Base-by-base conservation (phyloP, 2,329 filamentous ascomycete species). In the Tolypocladium tundrense region DNA sequence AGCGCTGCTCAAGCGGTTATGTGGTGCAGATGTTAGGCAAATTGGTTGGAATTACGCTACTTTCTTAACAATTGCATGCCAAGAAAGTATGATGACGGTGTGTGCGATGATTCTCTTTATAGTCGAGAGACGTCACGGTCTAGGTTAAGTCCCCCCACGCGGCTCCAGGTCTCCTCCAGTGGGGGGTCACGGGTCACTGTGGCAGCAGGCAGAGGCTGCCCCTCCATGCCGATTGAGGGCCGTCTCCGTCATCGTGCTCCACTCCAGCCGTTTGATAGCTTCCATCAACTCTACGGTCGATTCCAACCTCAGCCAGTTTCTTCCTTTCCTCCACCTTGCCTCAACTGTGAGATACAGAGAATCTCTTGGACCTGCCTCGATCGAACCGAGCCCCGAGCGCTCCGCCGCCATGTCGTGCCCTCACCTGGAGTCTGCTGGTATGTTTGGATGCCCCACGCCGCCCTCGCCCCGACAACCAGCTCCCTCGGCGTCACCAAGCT, bases 341-440 rank as follows among this genome's bases (percentile, higher is more conserved):
- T 6, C 16, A 10, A 4, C 14, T 13, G 4, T 35, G 27, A 4
- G 9, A 51, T 13, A n/a, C 5, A 13, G 31, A 35, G 31, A 51
- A 35, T 4, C 13, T 11, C 13, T 21, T 13, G 48, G 13, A 33
- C 31, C 31, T 13, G 21, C 31, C 16, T 13, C 16, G 27, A 35
- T 27, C 19, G 8, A 19, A n/a, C 8, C 31, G 48, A 51, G 27
- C 45, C 4, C 27, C 19, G 19, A 51, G 48, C 31, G 48, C 21
- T 13, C 39, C 31, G 14, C 43, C 60, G 67, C 54, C 56, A 79
- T 79, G 77, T 71, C 76, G 50, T 79, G 77, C 64, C 72, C 72
- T 48, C 77, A 79, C 65, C 67, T 79, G 13, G 75, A 76, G 57
- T 73, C 75, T n/a, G 63, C 73, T 57, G 69, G 75, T 77, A 68